Evolutionary conservation across 176 grass and related monocot genomes (phyloP).

Genomic region (Puya raimondii): DNA sequence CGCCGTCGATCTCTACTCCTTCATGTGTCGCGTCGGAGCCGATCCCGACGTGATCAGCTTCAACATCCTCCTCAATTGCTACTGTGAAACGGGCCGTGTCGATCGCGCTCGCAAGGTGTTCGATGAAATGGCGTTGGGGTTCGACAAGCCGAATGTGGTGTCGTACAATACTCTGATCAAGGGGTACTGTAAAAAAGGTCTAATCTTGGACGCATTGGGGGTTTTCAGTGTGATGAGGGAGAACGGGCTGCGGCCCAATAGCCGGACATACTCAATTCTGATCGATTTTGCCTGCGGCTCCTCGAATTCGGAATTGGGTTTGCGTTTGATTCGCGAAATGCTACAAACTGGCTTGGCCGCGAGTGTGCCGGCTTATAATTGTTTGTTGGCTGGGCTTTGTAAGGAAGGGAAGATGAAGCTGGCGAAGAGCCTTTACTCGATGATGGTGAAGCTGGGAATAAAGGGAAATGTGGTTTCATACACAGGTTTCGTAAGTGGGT

Average conservation of each 20-base stretch:
- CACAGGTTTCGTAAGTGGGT: slow-evolving; percentile 17
- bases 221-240: slow-evolving; percentile 8
- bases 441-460: slow-evolving; percentile 25
- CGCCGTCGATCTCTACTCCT: background rate
- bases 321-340: slow-evolving; percentile 18
- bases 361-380: slow-evolving; percentile 19
- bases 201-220: slow-evolving; percentile 7
- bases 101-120: slow-evolving; percentile 19
- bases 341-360: slow-evolving; percentile 20
- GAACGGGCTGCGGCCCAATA: slow-evolving; percentile 6
- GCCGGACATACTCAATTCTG: slow-evolving; percentile 24
- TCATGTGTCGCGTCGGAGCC: slow-evolving; percentile 3
- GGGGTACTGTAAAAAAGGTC: slow-evolving; percentile 1
- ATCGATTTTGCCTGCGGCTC: slow-evolving; percentile 11
- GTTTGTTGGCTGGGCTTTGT: slow-evolving; percentile 15
- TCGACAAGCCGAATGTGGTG: slow-evolving; percentile 11
- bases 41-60: slow-evolving; percentile 15
- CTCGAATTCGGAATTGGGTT: background rate
- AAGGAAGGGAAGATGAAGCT: slow-evolving; percentile 16
- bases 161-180: slow-evolving; percentile 26
- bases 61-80: slow-evolving; percentile 16
- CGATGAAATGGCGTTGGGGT: slow-evolving; percentile 23
- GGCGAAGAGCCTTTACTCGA: slow-evolving; percentile 17
- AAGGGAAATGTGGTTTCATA: slow-evolving; percentile 19
- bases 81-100: slow-evolving; percentile 10